These are phyloP conservation scores for Auricularia cornea DNA, from an alignment of 768 basidiomycete genomes.

Conservation along the genomic window DNA sequence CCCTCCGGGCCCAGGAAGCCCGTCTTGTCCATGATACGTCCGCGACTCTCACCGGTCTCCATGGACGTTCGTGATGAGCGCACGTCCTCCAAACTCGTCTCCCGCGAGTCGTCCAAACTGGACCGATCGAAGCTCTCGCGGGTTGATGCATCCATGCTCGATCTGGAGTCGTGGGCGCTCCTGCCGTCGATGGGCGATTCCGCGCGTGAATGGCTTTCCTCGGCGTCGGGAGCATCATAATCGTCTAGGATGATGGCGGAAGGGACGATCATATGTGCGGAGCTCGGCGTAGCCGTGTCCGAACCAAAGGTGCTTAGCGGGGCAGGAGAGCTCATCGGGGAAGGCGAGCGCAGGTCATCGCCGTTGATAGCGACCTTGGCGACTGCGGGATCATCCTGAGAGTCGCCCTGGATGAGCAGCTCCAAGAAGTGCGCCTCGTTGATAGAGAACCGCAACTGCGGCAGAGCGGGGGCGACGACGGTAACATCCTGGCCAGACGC, in stretches of 20 bases:
- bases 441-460: constrained; percentile 87
- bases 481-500: constrained; percentile 26
- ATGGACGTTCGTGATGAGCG: not conserved
- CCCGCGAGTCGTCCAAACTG: not conserved
- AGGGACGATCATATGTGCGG: not conserved
- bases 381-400: not conserved
- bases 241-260: not conserved
- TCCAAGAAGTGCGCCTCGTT: constrained; percentile 68
- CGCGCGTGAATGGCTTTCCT: not conserved
- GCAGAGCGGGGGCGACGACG: constrained; percentile 79
- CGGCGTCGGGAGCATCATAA: not conserved
- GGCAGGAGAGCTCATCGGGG: constrained; percentile 4
- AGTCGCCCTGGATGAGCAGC: constrained; percentile 12
- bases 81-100: not conserved
- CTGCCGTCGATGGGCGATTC: not conserved
- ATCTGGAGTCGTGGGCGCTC: not conserved
- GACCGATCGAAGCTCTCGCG: not conserved
- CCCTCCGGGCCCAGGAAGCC: not conserved
- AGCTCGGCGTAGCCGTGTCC: not conserved
- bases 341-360: not conserved
- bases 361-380: not conserved
- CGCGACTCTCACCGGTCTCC: not conserved
- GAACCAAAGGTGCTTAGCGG: constrained; percentile 2
- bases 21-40: not conserved
- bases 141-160: not conserved